phyloP scores from a whole-genome alignment of 1,284 basidiomycete species.

The Heterobasidion annosum region DNA sequence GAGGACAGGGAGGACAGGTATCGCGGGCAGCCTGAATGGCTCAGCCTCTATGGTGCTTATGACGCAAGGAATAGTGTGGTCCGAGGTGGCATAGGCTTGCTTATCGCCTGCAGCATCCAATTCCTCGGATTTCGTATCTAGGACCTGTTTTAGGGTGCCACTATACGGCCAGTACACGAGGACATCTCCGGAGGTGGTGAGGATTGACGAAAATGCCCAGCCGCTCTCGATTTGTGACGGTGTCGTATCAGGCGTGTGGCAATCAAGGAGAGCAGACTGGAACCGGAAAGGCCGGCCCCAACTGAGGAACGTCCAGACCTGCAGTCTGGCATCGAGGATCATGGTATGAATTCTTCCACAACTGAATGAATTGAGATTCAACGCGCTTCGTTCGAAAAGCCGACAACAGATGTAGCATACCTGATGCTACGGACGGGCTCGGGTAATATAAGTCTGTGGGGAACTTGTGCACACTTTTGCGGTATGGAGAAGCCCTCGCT shows the following conservation, averaged over 20 bases:
- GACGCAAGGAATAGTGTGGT: constrained; percentile 46
- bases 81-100: constrained; percentile 23
- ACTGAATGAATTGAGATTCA: constrained; percentile 25
- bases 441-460: constrained; percentile 51
- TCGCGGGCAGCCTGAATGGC: constrained; percentile 37
- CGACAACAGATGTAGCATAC: constrained; percentile 22
- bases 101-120: constrained; percentile 34
- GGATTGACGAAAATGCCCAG: constrained; percentile 64
- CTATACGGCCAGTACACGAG: constrained; percentile 70
- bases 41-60: constrained; percentile 46
- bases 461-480: constrained; percentile 37
- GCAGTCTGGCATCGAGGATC: constrained; percentile 46
- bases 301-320: constrained; percentile 63
- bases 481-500: constrained; percentile 50
- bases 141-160: constrained; percentile 27
- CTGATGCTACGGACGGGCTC: constrained; percentile 50
- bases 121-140: constrained; percentile 31
- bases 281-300: constrained; percentile 72
- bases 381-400: not conserved
- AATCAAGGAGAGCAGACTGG: constrained; percentile 37
- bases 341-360: constrained; percentile 67
- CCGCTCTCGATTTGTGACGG: constrained; percentile 72
- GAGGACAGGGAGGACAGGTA: constrained; percentile 37
- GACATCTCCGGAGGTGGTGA: constrained; percentile 63
- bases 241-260: constrained; percentile 32